Conservation (phyloP, 1,139 yeast species). For the Sugiyamaella grinbergsii region DNA sequence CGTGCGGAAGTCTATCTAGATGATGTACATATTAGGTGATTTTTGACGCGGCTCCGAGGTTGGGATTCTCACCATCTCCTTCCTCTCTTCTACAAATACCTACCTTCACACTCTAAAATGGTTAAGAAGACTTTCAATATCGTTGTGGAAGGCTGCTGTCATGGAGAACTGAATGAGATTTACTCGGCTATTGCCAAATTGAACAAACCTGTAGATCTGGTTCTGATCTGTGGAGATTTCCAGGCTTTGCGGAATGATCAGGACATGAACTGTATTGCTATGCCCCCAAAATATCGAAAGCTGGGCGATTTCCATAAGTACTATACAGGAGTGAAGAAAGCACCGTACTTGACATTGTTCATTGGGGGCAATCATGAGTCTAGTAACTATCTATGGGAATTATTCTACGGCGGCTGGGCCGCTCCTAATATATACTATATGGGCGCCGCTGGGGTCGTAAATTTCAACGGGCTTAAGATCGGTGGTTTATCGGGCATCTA, state of each 20-base stretch:
- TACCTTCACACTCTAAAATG: neutral
- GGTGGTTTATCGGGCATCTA: constrained; percentile 87
- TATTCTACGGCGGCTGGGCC: constrained; percentile 91
- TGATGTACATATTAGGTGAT: neutral
- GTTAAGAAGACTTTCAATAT: constrained; percentile 37
- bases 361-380: constrained; percentile 98
- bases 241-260: constrained; percentile 66
- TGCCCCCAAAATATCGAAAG: constrained; percentile 52
- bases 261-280: constrained; percentile 69
- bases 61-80: too few relatives aligned
- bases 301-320: constrained; percentile 82
- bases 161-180: constrained; percentile 71
- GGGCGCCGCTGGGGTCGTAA: constrained; percentile 75
- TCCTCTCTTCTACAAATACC: neutral
- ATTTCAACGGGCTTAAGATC: constrained; percentile 73
- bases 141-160: constrained; percentile 93
- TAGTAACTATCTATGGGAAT: constrained; percentile 70
- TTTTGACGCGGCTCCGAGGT: neutral
- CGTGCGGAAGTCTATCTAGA: constrained; percentile 1
- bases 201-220: constrained; percentile 54
- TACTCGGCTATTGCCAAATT: constrained; percentile 47
- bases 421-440: constrained; percentile 88
- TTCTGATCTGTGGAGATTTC: constrained; percentile 85
- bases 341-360: constrained; percentile 78
- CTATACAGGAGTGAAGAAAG: constrained; percentile 59